Base-by-base conservation (phyloP, 176 grass and related monocot genomes). In the Tuctoria greenei region DNA sequence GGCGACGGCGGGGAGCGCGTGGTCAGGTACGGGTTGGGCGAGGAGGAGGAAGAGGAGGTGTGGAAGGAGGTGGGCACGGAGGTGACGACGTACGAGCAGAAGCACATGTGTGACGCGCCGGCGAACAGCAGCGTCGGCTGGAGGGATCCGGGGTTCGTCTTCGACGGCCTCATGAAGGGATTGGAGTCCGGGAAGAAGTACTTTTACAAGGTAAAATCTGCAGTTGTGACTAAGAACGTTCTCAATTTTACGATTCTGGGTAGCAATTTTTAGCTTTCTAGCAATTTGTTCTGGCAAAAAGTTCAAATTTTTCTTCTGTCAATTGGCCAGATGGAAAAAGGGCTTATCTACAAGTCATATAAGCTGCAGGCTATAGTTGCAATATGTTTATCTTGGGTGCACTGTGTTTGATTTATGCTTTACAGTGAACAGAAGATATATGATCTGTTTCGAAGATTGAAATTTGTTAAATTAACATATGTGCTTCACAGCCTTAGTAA, bases 111-210 rank as follows among this genome's bases (percentile, higher is more conserved):
- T 35, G 86, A 95, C 45, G 45, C 15, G 45, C 91, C 89, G 61
- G 95, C 89, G 24, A 98, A 98, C 74, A 55, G 64, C 66, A 84
- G 44, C 78, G 72, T 92, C 13, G 91, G 64, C 14, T 98, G 95
- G 95, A 94, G 95, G 64, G 91, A 98, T 98, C 91, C 91, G 8
- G 95, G 95, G 23, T 95, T 95, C 81, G 88, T 94, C 82, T 93
- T 92, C 76, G 91, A 98, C 45, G 95, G 89, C 18, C 45, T 98
- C 73, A 92, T 98, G 80, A 90, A 77, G 41, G 90, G 81, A 57
- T 78, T 98, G 85, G 45, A 86, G 75, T 88, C 79, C 0, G 87
- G 84, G 42, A 88, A 77, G 76, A 92, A 36, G 75, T 98, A 98
- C 20, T 98, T 88, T 69, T 98, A 98, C 84, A 98, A 88, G 91